Percentiles rank a stretch among this genome's conserved stretches.
These are phyloP conservation scores for Russula griseocarnosa DNA, from an alignment of 768 basidiomycete genomes.

Conservation along the genomic window DNA sequence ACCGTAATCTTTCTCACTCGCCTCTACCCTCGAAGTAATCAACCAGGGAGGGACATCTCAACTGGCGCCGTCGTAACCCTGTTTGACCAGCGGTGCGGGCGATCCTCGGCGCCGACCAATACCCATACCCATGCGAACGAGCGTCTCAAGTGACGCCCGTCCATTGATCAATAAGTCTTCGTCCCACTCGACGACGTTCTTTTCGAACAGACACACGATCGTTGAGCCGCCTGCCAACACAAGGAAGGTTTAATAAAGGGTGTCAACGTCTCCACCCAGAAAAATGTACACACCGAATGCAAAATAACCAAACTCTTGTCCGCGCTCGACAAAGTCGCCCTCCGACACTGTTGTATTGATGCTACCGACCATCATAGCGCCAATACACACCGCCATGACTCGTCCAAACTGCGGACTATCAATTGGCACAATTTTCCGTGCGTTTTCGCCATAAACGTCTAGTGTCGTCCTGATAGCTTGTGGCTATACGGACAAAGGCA, in stretches of 20 bases:
- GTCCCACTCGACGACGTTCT: slow-evolving; percentile 82
- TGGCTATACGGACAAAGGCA: slow-evolving; percentile 45
- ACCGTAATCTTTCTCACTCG: neutral
- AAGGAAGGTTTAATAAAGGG: neutral
- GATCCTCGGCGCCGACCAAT: slow-evolving; percentile 49
- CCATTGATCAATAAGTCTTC: slow-evolving; percentile 85
- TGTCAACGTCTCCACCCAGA: neutral
- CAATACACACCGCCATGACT: slow-evolving; percentile 88
- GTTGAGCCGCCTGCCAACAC: slow-evolving; percentile 72
- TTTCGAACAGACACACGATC: slow-evolving; percentile 87
- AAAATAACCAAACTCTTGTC: slow-evolving; percentile 92
- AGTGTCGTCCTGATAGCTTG: slow-evolving; percentile 89
- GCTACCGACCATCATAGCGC: slow-evolving; percentile 94
- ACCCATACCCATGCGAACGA: slow-evolving; percentile 85
- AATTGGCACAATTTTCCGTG: slow-evolving; percentile 87
- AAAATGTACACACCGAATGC: slow-evolving; percentile 69
- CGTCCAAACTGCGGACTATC: slow-evolving; percentile 85
- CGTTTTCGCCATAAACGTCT: slow-evolving; percentile 95
- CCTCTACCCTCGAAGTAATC: neutral
- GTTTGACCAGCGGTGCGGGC: slow-evolving; percentile 2
- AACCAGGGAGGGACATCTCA: neutral
- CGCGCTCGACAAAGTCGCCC: slow-evolving; percentile 73
- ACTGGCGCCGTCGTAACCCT: neutral
- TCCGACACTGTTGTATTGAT: slow-evolving; percentile 85
- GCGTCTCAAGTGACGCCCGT: slow-evolving; percentile 81